Evolutionary conservation across 805 yeast species (phyloP), one percentile per base, ranked within the genome.

Genomic region (Cyberlindnera maclurae): DNA sequence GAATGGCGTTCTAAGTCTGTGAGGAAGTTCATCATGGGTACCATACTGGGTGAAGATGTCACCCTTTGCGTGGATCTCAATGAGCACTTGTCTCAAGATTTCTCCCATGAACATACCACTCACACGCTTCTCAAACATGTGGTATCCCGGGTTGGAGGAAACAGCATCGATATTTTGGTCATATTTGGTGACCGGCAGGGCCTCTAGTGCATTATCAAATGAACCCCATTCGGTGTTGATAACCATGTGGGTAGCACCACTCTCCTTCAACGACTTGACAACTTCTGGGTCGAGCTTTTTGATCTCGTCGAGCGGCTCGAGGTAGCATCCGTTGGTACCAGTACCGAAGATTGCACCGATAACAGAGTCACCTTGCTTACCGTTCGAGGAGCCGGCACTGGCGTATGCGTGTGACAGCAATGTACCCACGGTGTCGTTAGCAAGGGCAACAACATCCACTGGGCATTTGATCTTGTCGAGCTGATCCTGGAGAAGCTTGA

Each of bases 211-310:
- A 57, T 90, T 90, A 63, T 90, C 97, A 54, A 89, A 90, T 31
- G 96, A 87, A 46, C 97, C 97, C 96, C 97, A 93, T 64, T 93
- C 98, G 33, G 96, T 89, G 65, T 89, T 89, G 52, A 89, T 73
- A 46, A 87, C 83, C 96, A 89, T 89, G 46, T 79, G 77, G 3
- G 70, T 67, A 37, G 71, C 68, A 27, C 77, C 79, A 36, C 63
- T 57, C 2, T 59, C 50, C 15, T 57, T 37, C 51, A 72, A 61
- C 15, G 57, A 58, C 18, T 54, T 61, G 33, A 61, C 60, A 12
- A 61, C 40, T 26, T 65, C 62, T 3, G 72, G 68, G n/a, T 77
- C 75, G 45, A 89, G 68, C 63, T 93, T 90, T 39, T 73, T 74
- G 50, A 93, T 84, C 39, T 79, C 73, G 31, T 75, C 79, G 37